Base-by-base conservation (phyloP, 2,329 filamentous ascomycete species). In the Gaeumannomyces sp. region DNA sequence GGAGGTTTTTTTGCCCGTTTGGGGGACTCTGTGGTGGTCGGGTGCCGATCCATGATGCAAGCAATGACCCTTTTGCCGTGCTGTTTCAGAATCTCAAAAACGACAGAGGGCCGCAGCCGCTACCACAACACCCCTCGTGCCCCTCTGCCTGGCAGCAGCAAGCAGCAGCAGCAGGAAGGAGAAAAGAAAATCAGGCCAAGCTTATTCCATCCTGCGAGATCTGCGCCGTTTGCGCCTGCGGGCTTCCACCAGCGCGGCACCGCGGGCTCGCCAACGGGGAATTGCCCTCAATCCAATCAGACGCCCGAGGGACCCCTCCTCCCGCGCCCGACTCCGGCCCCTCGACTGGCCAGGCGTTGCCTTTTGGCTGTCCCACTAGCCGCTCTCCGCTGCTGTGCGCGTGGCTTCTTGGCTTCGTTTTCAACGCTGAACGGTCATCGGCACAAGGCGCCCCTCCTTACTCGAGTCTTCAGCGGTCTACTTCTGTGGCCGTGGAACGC, bases 161-260 rank as follows among this genome's bases (percentile, higher is more conserved):
- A 25, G 45, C 8, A 35, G 22, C 13, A 33, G 10, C 10, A 35
- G 25, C 14, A 38, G 38, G 29, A 31, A 35, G 28, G 11, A 33
- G 14, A n/a, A 31, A 60, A 70, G 71, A 73, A 72, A 74, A 71
- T 73, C 73, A 74, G 74, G 69, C 72, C 72, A 72, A 72, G 70
- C 70, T 70, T 67, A 71, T 63, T 60, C 28, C 38, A 50, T n/a
- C 45, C 22, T 50, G 45, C 57, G 29, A 60, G 56, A 58, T 59
- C 33, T 53, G 38, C 3, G 38, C 38, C 38, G 38, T 45, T 45
- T 45, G 38, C 8, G 38, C 38, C 19, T 33, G 33, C 3, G 13
- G 38, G 38, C 38, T 19, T 45, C 5, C 38, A 22, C 38, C 19
- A 59, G 61, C 38, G 56, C 60, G 53, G 35, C 19, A 59, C 57